Evolutionary conservation across 2,329 filamentous ascomycete genomes (phyloP).

Genomic region (Venturia oleaginea): DNA sequence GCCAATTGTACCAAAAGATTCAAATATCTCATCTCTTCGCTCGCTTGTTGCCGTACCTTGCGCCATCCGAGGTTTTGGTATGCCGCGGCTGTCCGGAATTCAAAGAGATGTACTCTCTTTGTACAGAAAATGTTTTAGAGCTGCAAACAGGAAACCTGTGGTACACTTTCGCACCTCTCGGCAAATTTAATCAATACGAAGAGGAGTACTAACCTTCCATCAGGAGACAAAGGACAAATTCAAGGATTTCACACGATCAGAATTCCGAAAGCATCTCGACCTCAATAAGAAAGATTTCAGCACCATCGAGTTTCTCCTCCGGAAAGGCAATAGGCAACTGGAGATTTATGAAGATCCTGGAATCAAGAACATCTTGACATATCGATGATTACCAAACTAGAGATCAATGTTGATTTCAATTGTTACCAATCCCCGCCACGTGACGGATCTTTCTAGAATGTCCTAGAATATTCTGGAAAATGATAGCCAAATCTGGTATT

Average conservation of each 20-base stretch:
- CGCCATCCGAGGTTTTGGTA: slow-evolving; percentile 10
- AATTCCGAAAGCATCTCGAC: slow-evolving; percentile 63
- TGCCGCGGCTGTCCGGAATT: slow-evolving; percentile 64
- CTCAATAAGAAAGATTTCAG: slow-evolving; percentile 78
- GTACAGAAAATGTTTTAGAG: slow-evolving; percentile 78
- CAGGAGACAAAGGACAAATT: slow-evolving; percentile 54
- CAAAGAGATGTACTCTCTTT: slow-evolving; percentile 80
- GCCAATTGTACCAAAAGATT: not conserved
- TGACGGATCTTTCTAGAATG: not conserved
- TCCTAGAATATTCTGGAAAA: not conserved
- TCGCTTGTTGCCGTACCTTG: no score
- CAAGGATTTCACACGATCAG: slow-evolving; percentile 52
- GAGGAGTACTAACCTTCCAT: slow-evolving; percentile 15
- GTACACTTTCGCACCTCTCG: slow-evolving; percentile 37
- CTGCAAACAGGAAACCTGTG: slow-evolving; percentile 68
- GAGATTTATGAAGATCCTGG: slow-evolving; percentile 72
- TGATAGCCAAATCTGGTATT: not conserved
- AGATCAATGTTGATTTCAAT: not conserved
- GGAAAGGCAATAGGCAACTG: slow-evolving; percentile 72
- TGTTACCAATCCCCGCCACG: not conserved
- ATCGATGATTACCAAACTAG: not conserved
- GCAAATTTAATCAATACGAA: slow-evolving; percentile 32
- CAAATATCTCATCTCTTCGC: not conserved
- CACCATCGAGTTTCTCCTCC: slow-evolving; percentile 74
- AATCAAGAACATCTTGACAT: slow-evolving; percentile 35